Evolutionary conservation across 2,329 filamentous ascomycete species (phyloP).

Genomic region (Fusarium hainanense): DNA sequence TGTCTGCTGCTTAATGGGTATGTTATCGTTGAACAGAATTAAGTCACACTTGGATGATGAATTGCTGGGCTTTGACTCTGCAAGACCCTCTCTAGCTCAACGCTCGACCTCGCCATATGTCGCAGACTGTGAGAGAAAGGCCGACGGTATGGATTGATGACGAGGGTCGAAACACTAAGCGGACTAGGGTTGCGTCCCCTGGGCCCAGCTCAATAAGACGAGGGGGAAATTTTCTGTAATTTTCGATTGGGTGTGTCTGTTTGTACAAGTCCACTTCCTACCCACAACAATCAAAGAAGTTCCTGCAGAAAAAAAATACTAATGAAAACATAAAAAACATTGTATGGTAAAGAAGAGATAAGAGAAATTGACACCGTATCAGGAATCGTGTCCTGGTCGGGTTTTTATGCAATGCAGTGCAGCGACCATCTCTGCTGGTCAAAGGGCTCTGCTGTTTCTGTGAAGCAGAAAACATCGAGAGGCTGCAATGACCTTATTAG

Average conservation of each 20-base stretch:
- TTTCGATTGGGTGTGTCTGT: conserved; percentile 47
- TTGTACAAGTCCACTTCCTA: conserved; percentile 45
- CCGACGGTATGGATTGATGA: conserved; percentile 27
- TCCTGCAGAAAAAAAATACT: conserved; percentile 9
- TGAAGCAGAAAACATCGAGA: conserved; percentile 7
- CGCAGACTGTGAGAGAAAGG: conserved; percentile 15
- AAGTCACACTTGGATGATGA: conserved; percentile 36
- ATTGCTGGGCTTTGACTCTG: conserved; percentile 23
- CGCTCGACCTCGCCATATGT: conserved; percentile 15
- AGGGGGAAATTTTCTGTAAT: conserved; percentile 32
- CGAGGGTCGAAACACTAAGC: conserved; percentile 38
- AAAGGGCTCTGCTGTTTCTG: conserved; percentile 6
- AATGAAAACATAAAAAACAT: conserved; percentile 9
- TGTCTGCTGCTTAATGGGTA: conserved; percentile 51
- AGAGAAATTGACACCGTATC: conserved; percentile 14
- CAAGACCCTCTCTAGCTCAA: conserved; percentile 21
- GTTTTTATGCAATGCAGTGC: conserved; percentile 10
- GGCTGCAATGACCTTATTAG: conserved; percentile 17
- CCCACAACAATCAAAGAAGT: conserved; percentile 43
- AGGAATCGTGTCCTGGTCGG: conserved; percentile 14
- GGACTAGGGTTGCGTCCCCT: conserved; percentile 37
- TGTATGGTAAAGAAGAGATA: conserved; percentile 6
- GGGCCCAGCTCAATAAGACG: conserved; percentile 33
- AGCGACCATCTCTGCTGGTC: conserved; percentile 7
- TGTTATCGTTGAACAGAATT: conserved; percentile 24